These are phyloP conservation scores for Monosporascus sp. DNA, from an alignment of 2,329 filamentous ascomycete species.

Conservation along the genomic window DNA sequence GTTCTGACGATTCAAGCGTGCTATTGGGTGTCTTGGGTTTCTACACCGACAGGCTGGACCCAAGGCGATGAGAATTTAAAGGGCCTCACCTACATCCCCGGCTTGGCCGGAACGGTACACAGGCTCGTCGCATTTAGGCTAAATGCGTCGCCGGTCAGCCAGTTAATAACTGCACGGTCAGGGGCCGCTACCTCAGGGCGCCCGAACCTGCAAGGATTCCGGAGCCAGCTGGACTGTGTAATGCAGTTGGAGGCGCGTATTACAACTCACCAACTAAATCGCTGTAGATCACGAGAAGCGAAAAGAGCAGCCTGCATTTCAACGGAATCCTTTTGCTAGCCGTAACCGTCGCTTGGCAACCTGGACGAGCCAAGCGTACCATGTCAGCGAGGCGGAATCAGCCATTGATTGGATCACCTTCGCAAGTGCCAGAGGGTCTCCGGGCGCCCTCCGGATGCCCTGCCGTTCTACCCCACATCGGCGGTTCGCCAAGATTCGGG, in stretches of 20 bases:
- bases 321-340: neutral
- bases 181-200: neutral
- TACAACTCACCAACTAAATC: too few relatives aligned
- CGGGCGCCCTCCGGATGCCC: neutral
- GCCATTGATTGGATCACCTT: neutral
- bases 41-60: neutral
- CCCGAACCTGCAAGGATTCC: too few relatives aligned
- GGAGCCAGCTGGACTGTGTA: too few relatives aligned
- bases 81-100: neutral
- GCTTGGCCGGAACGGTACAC: neutral
- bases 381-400: neutral
- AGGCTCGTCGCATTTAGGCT: neutral
- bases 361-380: neutral
- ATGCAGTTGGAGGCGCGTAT: too few relatives aligned
- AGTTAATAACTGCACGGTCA: neutral
- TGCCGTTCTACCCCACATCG: neutral
- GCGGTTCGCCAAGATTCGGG: neutral
- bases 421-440: neutral
- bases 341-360: neutral
- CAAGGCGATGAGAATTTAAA: neutral
- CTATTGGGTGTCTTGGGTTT: neutral
- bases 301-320: too few relatives aligned
- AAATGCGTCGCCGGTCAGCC: neutral
- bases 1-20: neutral
- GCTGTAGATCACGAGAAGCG: too few relatives aligned